Evolutionary conservation across 345 rosid genomes (phyloP), one percentile per base, ranked within the genome.

Genomic region (Citrus mangshanensis): DNA sequence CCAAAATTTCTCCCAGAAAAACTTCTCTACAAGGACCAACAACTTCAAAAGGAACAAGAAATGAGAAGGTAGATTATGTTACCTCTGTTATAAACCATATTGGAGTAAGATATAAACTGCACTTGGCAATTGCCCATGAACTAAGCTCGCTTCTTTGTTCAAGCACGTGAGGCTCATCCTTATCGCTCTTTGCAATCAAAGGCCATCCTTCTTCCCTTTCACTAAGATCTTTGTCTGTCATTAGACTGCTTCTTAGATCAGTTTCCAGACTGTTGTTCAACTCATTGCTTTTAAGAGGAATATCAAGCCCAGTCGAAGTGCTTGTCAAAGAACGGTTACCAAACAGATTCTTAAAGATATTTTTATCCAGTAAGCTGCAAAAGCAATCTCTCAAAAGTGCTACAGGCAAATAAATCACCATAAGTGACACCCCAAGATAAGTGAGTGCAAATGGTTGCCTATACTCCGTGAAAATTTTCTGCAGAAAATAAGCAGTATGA

Each of bases 31-130:
- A 30, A 32, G 38, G 14, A 55, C 40, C 32, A 58, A 5, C 24
- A 21, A 58, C 27, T 35, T 73, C 54, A 7, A 73, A 60, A 35
- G 64, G 21, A n/a, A 59, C n/a, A 25, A 22, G n/a, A 56, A 21
- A 51, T 19, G 62, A 9, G 37, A 70, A 55, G 5, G 69, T 22
- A 13, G 37, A 37, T 49, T 55, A 40, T 64, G 13, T 77, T 74
- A 89, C 95, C 92, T 91, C 93, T 19, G 93, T 85, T 13, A 75
- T 14, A 79, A 91, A 91, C 95, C 95, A 91, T 76, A 89, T 24
- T n/a, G 95, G 95, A 67, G 93, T 74, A 21, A 91, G 89, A 82
- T 77, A 88, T 21, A 89, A 85, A 58, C 95, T 79, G 68, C 84
- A 83, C 74, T 83, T 89, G 28, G 79, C 86, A 75, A 83, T 78